Base-by-base conservation (phyloP, 176 grass and related monocot species). In the Avena eriantha region DNA sequence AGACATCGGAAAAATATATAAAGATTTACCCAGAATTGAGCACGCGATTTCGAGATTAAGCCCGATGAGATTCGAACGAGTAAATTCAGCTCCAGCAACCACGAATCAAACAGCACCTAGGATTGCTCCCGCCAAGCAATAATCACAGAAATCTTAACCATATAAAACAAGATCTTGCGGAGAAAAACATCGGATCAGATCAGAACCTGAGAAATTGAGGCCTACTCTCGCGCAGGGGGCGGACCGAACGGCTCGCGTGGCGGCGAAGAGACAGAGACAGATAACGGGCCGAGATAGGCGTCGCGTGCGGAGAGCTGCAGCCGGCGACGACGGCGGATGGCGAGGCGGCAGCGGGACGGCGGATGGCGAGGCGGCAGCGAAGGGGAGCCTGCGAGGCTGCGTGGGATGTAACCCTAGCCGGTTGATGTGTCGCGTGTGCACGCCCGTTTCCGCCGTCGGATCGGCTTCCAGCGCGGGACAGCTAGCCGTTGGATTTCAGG, bases 131-230 rank as follows among this genome's bases (percentile, higher is more conserved):
- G 48, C 49, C 73, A 16, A 2, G 49, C 26, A 33, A 19, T 3
- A 76, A 53, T 47, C 24, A 51, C 15, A 19, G 23, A 10, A 33
- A 76, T 54, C 50, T 39, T 17, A 9, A 75, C 3, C 7, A 18
- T 26, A 7, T 8, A 55, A 31, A 54, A 55, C 1, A 34, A 55
- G 73, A 53, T 53, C 4, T 76, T 53, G 8, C 29, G 29, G 74
- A 34, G 17, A 53, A 55, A 19, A 29, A 77, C 17, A 55, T 77
- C 24, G 17, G 74, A 35, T 34, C 48, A 34, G 73, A 76, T 76
- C 26, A 77, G 74, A 77, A 77, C 74, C 74, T 34, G 74, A 21
- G 26, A 55, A 51, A 77, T 77, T 49, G 9, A 54, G 74, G 33
- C 24, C 26, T 55, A 34, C 49, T 55, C 74, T 34, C 9, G 49